These are phyloP conservation scores for Pueraria montana DNA, from an alignment of 306 rosid genomes.

Conservation along the genomic window DNA sequence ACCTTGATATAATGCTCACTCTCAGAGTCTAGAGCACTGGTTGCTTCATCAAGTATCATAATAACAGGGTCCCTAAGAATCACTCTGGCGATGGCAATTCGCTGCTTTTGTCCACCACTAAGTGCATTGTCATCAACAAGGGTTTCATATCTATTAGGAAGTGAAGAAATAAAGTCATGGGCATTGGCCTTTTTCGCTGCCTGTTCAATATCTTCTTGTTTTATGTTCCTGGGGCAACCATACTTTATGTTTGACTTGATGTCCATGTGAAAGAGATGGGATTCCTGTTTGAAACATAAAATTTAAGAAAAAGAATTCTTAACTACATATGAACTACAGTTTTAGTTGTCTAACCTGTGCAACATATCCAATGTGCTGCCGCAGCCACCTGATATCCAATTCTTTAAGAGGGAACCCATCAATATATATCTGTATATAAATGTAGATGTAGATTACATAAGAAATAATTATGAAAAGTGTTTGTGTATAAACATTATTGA, in stretches of 20 bases:
- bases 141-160: slow-evolving; percentile 87
- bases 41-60: slow-evolving; percentile 92
- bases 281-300: slow-evolving; percentile 65
- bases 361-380: slow-evolving; percentile 83
- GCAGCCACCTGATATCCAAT: slow-evolving; percentile 85
- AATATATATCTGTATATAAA: slow-evolving; percentile 69
- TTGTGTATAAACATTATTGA: slow-evolving; percentile 1
- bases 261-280: slow-evolving; percentile 83
- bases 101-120: slow-evolving; percentile 95
- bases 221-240: slow-evolving; percentile 63
- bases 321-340: slow-evolving; percentile 16
- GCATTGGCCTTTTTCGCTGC: slow-evolving; percentile 91
- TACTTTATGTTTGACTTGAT: slow-evolving; percentile 83
- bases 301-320: slow-evolving; percentile 5
- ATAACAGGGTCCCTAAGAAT: slow-evolving; percentile 88
- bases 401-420: slow-evolving; percentile 80
- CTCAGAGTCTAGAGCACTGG: slow-evolving; percentile 91
- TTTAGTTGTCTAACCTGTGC: slow-evolving; percentile 73
- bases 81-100: slow-evolving; percentile 91
- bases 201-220: slow-evolving; percentile 68
- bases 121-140: slow-evolving; percentile 84
- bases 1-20: slow-evolving; percentile 87
- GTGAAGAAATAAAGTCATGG: slow-evolving; percentile 77
- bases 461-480: neutral
- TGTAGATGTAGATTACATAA: neutral